Evolutionary conservation across 305 asterid genomes (phyloP), one percentile per base, ranked within the genome.

Genomic region (Nicotiana rustica): DNA sequence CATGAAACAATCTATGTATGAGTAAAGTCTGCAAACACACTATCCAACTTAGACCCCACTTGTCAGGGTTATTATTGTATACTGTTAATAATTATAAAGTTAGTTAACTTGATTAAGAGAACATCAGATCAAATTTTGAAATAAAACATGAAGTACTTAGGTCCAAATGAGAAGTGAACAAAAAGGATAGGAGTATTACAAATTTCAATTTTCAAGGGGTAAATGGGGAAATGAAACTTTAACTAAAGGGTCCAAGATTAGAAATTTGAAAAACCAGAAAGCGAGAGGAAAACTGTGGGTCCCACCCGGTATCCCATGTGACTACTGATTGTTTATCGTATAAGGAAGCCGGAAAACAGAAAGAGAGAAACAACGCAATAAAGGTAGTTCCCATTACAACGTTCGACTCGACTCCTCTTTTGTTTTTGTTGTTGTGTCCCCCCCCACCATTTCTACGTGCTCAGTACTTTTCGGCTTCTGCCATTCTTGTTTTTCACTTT

Each of bases 331-430:
- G 81, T 75, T 64, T 80, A 68, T 71, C 15, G 78, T 10, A 33
- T 56, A 52, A 77, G 78, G 73, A 61, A 77, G 81, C 82, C 77
- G 77, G 67, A 41, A 19, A 67, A n/a, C 13, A 35, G 33, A 17
- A 5, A n/a, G 0, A 35, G 25, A 12, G 8, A 73, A 71, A 21
- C 61, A 60, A 25, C 21, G 47, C 49, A 70, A 33, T 3, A 59
- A 85, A 81, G 67, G 83, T 68, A 44, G 85, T 82, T 80, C 88
- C 80, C 89, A 88, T 84, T 88, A 25, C 88, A 88, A 88, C 90
- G 90, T 86, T n/a, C n/a, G n/a, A n/a, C n/a, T 88, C 90, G 89
- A 88, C 76, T 84, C 70, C 81, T 21, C 44, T 79, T 80, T 55
- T 56, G 17, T 47, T 67, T 75, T 25, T 15, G 6, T 19, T 41